Base-by-base conservation (phyloP, 495 filamentous ascomycete genomes). In the Xylaria sp. region DNA sequence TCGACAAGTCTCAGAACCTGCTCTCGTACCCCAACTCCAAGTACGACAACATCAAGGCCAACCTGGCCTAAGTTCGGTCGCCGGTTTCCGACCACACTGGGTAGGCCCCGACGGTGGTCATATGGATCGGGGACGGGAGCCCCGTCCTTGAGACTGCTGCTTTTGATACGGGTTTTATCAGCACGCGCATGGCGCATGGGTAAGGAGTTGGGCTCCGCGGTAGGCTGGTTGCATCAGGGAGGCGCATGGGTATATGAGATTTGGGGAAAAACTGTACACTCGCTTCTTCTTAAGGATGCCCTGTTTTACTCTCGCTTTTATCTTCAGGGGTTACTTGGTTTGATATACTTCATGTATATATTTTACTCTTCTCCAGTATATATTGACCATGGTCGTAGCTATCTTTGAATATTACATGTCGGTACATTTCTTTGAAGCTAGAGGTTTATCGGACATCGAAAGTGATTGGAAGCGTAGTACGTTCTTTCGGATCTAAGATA, bases 1-100 rank as follows among this genome's bases (percentile, higher is more conserved):
- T 85, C 37, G 84, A 83, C 41, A 31, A 1, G 3, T 71, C 70
- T 0, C 29, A 72, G 74, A 87, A 87, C 57, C 67, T 71, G 65
- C 73, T 86, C 46, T 72, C 46, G 44, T 87, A 82, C 71, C 82
- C 83, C 15, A 77, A 81, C 61, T 83, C 81, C 55, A 55, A 68
- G 74, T 86, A 85, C 75, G 74, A 77, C 33, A 86, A 86, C 66
- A 74, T 86, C 73, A 77, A 75, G 75, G 72, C 69, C 50, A 75
- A 75, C 75, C 70, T 79, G 8, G 19, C 57, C 24, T 76, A 78
- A 37, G 44, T 57, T 33, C 19, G 0, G 3, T 37, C 57, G 26
- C 21, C 24, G 40, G 59, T 65, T 43, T 21, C 11, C 21, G 55
- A 41, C 41, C 33, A 40, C 12, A 48, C 48, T 52, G n/a, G n/a